Conservation (phyloP, 2,329 filamentous ascomycete genomes). For the Neonectria magnoliae region DNA sequence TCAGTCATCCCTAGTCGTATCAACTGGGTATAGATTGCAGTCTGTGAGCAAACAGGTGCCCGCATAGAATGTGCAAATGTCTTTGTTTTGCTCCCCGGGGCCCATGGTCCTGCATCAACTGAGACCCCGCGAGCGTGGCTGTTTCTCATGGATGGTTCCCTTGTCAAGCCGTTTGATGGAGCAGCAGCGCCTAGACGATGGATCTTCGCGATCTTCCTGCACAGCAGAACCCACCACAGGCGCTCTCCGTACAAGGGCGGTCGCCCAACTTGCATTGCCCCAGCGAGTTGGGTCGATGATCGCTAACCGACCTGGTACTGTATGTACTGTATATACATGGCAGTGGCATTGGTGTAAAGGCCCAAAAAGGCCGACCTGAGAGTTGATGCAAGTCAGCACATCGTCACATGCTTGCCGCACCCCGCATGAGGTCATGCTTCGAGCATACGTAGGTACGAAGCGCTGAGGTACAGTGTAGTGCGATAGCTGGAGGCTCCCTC, state of each 20-base stretch:
- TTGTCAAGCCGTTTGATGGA: slow-evolving; percentile 15
- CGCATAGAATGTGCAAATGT: neutral
- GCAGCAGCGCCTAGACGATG: slow-evolving; percentile 4
- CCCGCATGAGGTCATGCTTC: neutral
- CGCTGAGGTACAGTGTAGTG: neutral
- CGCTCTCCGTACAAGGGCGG: slow-evolving; percentile 16
- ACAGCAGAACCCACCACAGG: slow-evolving; percentile 3
- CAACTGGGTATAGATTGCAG: neutral
- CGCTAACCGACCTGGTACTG: too few relatives aligned
- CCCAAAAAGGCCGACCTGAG: neutral
- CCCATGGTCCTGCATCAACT: neutral
- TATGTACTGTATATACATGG: neutral
- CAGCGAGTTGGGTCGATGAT: too few relatives aligned
- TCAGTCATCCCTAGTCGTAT: neutral
- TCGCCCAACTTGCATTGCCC: slow-evolving; percentile 2
- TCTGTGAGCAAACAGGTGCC: neutral
- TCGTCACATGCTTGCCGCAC: neutral
- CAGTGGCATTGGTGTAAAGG: neutral
- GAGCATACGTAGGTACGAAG: neutral
- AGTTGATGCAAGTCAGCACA: neutral
- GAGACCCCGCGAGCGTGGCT: neutral
- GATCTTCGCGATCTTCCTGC: neutral
- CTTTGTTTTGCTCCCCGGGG: neutral
- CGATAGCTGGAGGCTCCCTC: neutral
- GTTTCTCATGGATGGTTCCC: slow-evolving; percentile 6